Evolutionary conservation across 306 rosid genomes (phyloP), one percentile per base, ranked within the genome.

Genomic region (Quercus aquifolioides): DNA sequence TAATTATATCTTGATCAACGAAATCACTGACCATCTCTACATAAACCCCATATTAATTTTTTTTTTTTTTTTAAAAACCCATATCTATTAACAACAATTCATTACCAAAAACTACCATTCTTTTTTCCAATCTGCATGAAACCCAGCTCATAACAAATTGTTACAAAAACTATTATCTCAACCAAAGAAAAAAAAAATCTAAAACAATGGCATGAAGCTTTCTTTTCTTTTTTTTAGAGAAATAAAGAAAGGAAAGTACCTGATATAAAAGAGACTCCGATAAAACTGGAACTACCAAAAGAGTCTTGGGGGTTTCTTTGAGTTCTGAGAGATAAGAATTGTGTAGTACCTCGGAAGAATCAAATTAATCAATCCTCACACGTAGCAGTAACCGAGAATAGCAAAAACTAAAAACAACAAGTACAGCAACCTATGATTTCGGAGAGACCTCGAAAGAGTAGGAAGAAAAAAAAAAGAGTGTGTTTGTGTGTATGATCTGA

Each of bases 91-190:
- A 67, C 30, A 20, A 76, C 14, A 76, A 33, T 5, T 8, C 1
- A 38, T 55, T 1, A 62, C 71, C 4, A 21, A 11, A 6, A 9
- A 31, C 46, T 41, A n/a, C 35, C 19, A 11, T 43, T 14, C 41
- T 69, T 28, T 62, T 5, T 77, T 78, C 74, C 82, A 78, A 78
- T 55, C 43, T 54, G 78, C 69, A 21, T 51, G 19, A n/a, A 18
- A 13, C n/a, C 55, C 55, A 54, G 52, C 18, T 17, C 9, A 75
- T 28, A 28, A 25, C 31, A 21, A 25, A 64, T 69, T 72, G 18
- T 17, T 18, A n/a, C 19, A 30, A 64, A 77, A 83, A 21, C 62
- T 20, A 55, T 25, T 9, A 11, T 13, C 54, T 49, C 69, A 76
- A 38, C 49, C 8, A 1, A 77, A 31, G 31, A 70, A 52, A 14